A percentile compares a stretch with the other conserved stretches of the same genome.
phyloP scores from a whole-genome alignment of 495 filamentous ascomycete genomes.

The Penicillium chermesinum region DNA sequence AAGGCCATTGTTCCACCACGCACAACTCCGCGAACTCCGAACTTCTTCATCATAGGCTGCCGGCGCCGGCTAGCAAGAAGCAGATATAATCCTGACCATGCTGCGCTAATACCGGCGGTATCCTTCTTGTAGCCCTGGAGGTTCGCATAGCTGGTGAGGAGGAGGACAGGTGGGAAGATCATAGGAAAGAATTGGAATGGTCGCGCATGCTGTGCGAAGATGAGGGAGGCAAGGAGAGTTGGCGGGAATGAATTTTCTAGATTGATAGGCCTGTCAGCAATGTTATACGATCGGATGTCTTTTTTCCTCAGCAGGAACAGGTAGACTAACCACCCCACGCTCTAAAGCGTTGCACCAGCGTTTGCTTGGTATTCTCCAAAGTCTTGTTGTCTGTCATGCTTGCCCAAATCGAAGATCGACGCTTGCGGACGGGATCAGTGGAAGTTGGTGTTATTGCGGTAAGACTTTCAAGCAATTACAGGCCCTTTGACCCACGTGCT shows the following conservation, averaged over 20 bases:
- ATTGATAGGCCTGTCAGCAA: constrained; percentile 3
- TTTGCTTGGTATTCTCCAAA: constrained; percentile 43
- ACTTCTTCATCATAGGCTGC: constrained; percentile 54
- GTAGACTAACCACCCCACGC: constrained; percentile 78
- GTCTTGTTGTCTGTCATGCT: constrained; percentile 26
- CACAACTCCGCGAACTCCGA: constrained; percentile 63
- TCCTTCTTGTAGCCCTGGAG: constrained; percentile 73
- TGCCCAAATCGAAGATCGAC: neutral
- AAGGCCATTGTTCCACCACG: constrained; percentile 68
- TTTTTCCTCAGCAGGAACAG: too few relatives aligned
- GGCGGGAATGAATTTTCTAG: constrained; percentile 76
- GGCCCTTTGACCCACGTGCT: neutral
- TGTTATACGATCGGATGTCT: too few relatives aligned
- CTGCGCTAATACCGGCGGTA: constrained; percentile 74
- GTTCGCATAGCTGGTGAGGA: constrained; percentile 83
- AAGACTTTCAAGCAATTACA: neutral
- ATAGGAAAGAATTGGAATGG: constrained; percentile 72
- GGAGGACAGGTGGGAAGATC: constrained; percentile 76
- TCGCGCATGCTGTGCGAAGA: constrained; percentile 69
- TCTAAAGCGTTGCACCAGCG: constrained; percentile 46
- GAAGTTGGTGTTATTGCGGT: neutral
- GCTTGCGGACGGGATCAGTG: neutral
- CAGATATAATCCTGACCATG: constrained; percentile 82
- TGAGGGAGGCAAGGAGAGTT: constrained; percentile 70
- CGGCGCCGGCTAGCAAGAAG: constrained; percentile 66